These are phyloP conservation scores for Nitzschia sp. DNA, from an alignment of 108 stramenopile genomes.

Conservation along the genomic window DNA sequence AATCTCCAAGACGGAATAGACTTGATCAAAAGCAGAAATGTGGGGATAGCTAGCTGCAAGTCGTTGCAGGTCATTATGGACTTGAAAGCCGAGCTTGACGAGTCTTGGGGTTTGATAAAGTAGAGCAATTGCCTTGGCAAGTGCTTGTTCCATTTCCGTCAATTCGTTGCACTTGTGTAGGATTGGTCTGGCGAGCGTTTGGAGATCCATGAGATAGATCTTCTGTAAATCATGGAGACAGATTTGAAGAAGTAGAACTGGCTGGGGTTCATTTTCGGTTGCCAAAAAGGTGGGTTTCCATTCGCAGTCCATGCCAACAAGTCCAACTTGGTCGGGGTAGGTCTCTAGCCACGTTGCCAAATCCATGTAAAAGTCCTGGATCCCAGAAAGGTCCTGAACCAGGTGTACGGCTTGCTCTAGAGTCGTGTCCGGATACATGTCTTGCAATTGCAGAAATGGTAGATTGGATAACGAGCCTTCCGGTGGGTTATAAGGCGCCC, in stretches of 20 bases:
- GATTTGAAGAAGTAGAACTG: slow-evolving; percentile 40
- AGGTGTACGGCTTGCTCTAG: slow-evolving; percentile 7
- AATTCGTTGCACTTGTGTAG: not conserved
- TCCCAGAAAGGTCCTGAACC: slow-evolving; percentile 9
- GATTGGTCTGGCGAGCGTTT: slow-evolving; percentile 25
- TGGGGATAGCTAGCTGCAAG: slow-evolving; percentile 43
- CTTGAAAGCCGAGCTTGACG: slow-evolving; percentile 40
- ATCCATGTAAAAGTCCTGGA: slow-evolving; percentile 20
- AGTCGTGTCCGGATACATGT: not conserved
- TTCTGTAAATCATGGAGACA: slow-evolving; percentile 22
- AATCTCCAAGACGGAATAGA: slow-evolving; percentile 34
- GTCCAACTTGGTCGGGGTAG: not conserved
- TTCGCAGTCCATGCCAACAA: slow-evolving; percentile 47
- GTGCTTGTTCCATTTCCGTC: slow-evolving; percentile 17
- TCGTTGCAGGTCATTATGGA: slow-evolving; percentile 34
- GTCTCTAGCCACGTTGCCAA: slow-evolving; percentile 16
- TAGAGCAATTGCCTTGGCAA: slow-evolving; percentile 14
- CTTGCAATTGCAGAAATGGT: slow-evolving; percentile 3
- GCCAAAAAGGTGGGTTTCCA: slow-evolving; percentile 41
- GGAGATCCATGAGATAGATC: slow-evolving; percentile 40
- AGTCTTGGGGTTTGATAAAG: slow-evolving; percentile 21
- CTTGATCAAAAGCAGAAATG: slow-evolving; percentile 23
- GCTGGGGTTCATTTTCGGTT: slow-evolving; percentile 27
- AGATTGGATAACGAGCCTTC: not conserved
- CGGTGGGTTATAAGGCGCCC: not conserved